Evolutionary conservation across 2,329 filamentous ascomycete species (phyloP).

Genomic region (Zymoseptoria ardabiliae): DNA sequence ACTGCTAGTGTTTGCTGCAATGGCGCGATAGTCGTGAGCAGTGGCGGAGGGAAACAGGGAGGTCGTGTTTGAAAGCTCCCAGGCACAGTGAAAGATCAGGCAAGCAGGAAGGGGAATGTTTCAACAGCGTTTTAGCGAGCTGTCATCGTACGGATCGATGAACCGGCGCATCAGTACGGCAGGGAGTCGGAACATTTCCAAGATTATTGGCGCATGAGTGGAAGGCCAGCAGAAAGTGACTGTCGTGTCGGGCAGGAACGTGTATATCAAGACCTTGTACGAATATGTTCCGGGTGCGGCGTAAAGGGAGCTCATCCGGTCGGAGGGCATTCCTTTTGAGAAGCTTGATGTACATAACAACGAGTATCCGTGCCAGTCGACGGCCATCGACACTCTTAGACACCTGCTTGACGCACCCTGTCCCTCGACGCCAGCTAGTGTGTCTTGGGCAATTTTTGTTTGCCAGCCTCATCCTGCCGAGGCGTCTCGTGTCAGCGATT

Average conservation of each 20-base stretch:
- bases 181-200: background rate
- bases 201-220: background rate
- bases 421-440: background rate
- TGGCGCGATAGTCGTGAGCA: conserved; percentile 1
- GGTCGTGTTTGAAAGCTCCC: background rate
- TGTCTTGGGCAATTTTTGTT: background rate
- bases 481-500: background rate
- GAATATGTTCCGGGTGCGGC: background rate
- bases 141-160: background rate
- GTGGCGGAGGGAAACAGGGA: too few species aligned
- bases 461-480: background rate
- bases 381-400: background rate
- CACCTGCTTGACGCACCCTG: background rate
- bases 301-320: background rate
- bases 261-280: background rate
- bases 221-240: background rate
- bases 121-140: background rate
- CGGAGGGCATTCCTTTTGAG: background rate
- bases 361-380: background rate
- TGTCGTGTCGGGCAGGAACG: background rate
- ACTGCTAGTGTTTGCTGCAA: conserved; percentile 2
- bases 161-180: background rate
- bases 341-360: background rate
- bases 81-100: background rate
- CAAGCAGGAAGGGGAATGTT: background rate